These are phyloP conservation scores for Mycena pura DNA, from an alignment of 768 basidiomycete genomes.

Conservation along the genomic window DNA sequence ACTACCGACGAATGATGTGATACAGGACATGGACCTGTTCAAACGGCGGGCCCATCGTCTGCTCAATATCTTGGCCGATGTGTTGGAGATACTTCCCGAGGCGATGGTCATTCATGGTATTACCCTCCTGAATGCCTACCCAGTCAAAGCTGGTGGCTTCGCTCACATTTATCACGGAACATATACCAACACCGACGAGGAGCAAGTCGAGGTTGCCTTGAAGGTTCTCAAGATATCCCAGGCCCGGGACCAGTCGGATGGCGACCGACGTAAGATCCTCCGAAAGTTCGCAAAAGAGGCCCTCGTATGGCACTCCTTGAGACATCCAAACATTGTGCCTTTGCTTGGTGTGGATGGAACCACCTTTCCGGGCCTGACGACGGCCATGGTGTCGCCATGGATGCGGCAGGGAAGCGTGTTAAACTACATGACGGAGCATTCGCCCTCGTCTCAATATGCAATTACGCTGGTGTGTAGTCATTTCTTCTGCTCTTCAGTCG, in stretches of 20 bases:
- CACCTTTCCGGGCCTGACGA: not conserved
- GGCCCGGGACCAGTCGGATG: not conserved
- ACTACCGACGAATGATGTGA: not conserved
- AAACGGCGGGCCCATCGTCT: not conserved
- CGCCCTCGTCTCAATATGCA: not conserved
- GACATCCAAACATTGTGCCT: not conserved
- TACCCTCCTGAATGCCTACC: not conserved
- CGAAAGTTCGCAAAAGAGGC: slow-evolving; percentile 5
- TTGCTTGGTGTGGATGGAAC: not conserved
- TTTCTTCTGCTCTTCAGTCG: not conserved
- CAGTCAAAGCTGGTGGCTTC: slow-evolving; percentile 4
- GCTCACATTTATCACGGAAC: slow-evolving; percentile 4
- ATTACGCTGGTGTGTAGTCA: not conserved
- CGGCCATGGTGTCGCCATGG: slow-evolving; percentile 3
- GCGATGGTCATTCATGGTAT: not conserved
- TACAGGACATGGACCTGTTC: not conserved
- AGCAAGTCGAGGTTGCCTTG: not conserved
- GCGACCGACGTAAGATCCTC: not conserved
- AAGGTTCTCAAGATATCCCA: slow-evolving; percentile 1
- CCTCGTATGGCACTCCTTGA: not conserved
- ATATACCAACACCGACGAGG: not conserved
- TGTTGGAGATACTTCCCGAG: not conserved
- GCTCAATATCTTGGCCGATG: not conserved
- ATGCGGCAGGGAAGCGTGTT: not conserved
- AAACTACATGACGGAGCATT: not conserved